Evolutionary conservation across 345 rosid species (phyloP), one percentile per base, ranked within the genome.

Genomic region (Eucalyptus brandiana): DNA sequence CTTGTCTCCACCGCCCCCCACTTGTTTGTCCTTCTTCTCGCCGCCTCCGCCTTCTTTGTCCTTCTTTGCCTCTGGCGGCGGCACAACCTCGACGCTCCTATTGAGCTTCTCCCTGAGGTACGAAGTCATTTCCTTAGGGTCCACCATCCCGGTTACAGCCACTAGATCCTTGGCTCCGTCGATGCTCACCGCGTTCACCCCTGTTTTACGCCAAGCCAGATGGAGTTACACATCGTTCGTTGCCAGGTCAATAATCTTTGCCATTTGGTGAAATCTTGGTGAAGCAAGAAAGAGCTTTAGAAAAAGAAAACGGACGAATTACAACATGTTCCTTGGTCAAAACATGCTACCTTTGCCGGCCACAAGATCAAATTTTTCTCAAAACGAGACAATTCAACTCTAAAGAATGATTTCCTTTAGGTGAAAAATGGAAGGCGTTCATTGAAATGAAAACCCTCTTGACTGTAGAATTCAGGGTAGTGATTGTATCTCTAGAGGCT

Each of bases 101-200:
- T 89, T 94, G 85, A 97, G 93, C 92, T 95, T 98, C 72, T 90
- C 92, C 21, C 80, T 90, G n/a, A 98, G 95, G 80, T 90, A 89
- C 32, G 96, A 94, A 23, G 88, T 91, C 69, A 96, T 90, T 50
- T 92, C 91, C 87, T 96, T 94, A 5, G 90, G 94, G 90, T 97
- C 97, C 92, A 95, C 89, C 16, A 93, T 96, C 4, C 99, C 99
- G 49, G 93, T 97, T 42, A 97, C 98, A 44, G 94, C 92, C 45
- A 98, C 96, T 28, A 93, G 92, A 87, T 97, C 98, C 91, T 96
- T 98, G 11, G 87, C 93, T 24, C 87, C 92, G 89, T 96, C 98
- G 4, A 97, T 89, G 28, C 89, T 62, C 12, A 98, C 98, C 47
- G 92, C 80, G 1, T 89, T 91, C 86, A 98, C 98, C 6, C 99